Percentiles rank a stretch among this genome's conserved stretches.
Evolutionary conservation across 805 yeast genomes (phyloP).

Genomic region (Ascoidea asiatica): DNA sequence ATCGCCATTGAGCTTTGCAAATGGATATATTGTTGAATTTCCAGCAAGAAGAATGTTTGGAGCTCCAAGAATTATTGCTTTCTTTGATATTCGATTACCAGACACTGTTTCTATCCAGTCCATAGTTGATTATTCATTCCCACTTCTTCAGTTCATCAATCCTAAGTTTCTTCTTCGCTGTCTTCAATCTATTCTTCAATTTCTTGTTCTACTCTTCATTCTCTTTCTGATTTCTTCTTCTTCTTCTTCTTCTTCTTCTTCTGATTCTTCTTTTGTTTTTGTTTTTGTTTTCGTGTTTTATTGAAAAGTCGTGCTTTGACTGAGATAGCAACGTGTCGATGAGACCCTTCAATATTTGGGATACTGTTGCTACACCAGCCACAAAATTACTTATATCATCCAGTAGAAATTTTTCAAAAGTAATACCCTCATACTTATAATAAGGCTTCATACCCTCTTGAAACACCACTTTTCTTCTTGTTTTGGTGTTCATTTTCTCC

Average conservation of each 20-base stretch:
- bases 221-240: background rate
- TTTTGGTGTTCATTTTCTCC: too few species aligned
- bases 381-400: too few species aligned
- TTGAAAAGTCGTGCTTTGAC: too few species aligned
- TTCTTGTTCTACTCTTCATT: background rate
- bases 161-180: background rate
- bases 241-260: too few species aligned
- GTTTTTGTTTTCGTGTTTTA: background rate
- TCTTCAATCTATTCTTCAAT: background rate
- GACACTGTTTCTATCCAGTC: constrained; percentile 32
- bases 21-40: constrained; percentile 22
- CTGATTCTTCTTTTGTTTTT: background rate
- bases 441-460: too few species aligned
- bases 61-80: constrained; percentile 24
- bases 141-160: background rate
- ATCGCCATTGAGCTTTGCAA: constrained; percentile 22
- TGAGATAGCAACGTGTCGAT: too few species aligned
- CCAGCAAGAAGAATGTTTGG: constrained; percentile 27
- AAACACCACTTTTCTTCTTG: too few species aligned
- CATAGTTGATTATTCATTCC: background rate
- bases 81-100: constrained; percentile 29
- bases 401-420: too few species aligned
- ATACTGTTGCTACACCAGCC: too few species aligned
- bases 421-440: too few species aligned
- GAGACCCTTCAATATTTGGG: too few species aligned